phyloP scores from a whole-genome alignment of 164 flowering plant species.

The Magnolia changhungtana region DNA sequence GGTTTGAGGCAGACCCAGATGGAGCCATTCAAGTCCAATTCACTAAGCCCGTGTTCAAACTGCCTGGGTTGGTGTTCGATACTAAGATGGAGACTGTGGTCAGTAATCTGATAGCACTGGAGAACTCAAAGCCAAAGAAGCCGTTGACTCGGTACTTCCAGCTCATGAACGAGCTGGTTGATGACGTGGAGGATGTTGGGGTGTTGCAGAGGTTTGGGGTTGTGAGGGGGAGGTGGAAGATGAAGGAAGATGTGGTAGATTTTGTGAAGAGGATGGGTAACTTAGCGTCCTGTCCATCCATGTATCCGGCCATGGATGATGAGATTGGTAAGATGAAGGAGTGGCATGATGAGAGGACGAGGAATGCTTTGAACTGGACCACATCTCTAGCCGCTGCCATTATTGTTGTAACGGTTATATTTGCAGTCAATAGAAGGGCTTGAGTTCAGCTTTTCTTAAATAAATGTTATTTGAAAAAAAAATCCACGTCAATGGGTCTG shows the following conservation, averaged over 20 bases:
- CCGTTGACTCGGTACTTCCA: slow-evolving; percentile 10
- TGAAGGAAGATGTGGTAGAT: slow-evolving; percentile 1
- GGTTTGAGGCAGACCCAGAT: neutral
- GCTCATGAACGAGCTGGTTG: slow-evolving; percentile 11
- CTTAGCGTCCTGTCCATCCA: slow-evolving; percentile 2
- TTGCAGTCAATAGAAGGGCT: neutral
- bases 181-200: slow-evolving; percentile 8
- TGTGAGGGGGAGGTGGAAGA: slow-evolving; percentile 9
- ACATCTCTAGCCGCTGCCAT: slow-evolving; percentile 4
- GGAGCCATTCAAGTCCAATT: neutral
- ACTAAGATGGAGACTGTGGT: slow-evolving; percentile 10
- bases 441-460: too few species aligned
- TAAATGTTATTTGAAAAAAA: too few species aligned
- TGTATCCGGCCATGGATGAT: slow-evolving; percentile 8
- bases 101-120: slow-evolving; percentile 7
- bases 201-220: slow-evolving; percentile 8
- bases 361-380: neutral
- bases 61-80: slow-evolving; percentile 7
- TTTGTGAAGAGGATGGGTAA: slow-evolving; percentile 8
- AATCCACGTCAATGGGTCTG: too few species aligned
- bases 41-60: neutral
- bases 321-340: slow-evolving; percentile 6
- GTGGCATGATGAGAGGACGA: neutral
- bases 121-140: neutral
- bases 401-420: neutral